Evolutionary conservation across 164 flowering plant species (phyloP), one percentile per base, ranked within the genome.

Genomic region (Magnolia kwangsiensis): DNA sequence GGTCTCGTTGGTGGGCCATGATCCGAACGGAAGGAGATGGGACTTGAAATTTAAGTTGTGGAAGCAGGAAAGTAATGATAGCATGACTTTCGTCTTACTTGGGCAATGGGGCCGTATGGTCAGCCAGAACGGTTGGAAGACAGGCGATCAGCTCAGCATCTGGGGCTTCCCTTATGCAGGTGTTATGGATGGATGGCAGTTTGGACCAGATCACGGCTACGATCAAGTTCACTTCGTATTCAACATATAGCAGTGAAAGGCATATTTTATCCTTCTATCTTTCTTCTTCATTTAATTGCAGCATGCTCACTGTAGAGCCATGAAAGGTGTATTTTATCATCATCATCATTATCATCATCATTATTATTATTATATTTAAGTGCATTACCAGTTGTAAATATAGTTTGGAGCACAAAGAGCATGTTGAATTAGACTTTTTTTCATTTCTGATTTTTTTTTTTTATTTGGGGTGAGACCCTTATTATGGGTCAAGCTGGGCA

Each of bases 161-260:
- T 65, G 68, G 68, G 68, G 68, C 13, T 21, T 65, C 11, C 68
- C 68, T 65, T 65, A 65, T 65, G 68, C 29, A 24, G 68, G 67
- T 11, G 10, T 23, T 8, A 21, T 10, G 21, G 68, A 65, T 65
- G 10, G 11, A 9, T 11, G 68, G 68, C 9, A 21, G 14, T 65
- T 65, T 65, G 68, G 37, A 7, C 68, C 68, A 8, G 37, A 1
- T 20, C 37, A 65, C 11, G 37, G 23, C 24, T 10, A 19, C 23
- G 11, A 9, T 10, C 8, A 20, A 23, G 24, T 65, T 21, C 3
- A 20, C 68, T 65, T 65, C 2, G 68, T 23, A 8, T 65, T 65
- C 29, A 65, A 27, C 11, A 0, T 5, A 4, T 3, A 37, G 45
- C 45, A 5, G 7, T 37, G 45, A 37, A 5, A 37, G 45, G 45